Base-by-base conservation (phyloP, 202 grass and related monocot species). In the Bolboschoenoplectus hybrid region DNA sequence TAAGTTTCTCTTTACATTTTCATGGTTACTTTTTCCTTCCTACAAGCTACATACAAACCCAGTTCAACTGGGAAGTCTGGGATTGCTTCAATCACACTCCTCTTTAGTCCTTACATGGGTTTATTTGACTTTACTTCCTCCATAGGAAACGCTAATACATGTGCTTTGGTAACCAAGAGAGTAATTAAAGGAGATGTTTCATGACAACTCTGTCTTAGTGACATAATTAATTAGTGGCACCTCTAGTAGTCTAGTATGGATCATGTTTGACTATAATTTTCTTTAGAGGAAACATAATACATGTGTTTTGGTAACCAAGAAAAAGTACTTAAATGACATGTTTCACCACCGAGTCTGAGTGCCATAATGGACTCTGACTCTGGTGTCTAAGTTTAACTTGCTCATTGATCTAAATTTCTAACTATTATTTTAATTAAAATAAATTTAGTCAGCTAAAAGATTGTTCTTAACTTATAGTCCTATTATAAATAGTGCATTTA, bases 121-220 rank as follows among this genome's bases (percentile, higher is more conserved):
- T 75, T 5, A 12, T 20, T 76, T 53, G 19, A 76, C 43, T 76
- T 36, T 1, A 6, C 35, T 76, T 77, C 44, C 44, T 32, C 50
- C 35, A 55, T 20, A 53, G 72, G 72, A 75, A 75, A 75, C 72
- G 26, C 45, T 20, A 46, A 3, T 50, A 10, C 19, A 74, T 74
- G 45, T 74, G n/a, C 51, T 74, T 50, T 74, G 70, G 17, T 50
- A 74, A 74, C 70, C 45, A 32, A 72, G 45, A 74, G 16, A 74
- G 45, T 32, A 26, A 50, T 74, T 74, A 32, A 45, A 19, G 8
- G 43, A 45, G 40, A 45, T 70, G 67, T 35, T 70, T 70, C 13
- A 45, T 16, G 39, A 39, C 4, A 39, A n/a, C 14, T 44, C 17
- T 74, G 41, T 44, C 17, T 74, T 16, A 10, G 69, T 26, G 69